These are phyloP conservation scores for Magnusiomyces paraingens DNA, from an alignment of 1,139 yeast genomes.

Conservation along the genomic window DNA sequence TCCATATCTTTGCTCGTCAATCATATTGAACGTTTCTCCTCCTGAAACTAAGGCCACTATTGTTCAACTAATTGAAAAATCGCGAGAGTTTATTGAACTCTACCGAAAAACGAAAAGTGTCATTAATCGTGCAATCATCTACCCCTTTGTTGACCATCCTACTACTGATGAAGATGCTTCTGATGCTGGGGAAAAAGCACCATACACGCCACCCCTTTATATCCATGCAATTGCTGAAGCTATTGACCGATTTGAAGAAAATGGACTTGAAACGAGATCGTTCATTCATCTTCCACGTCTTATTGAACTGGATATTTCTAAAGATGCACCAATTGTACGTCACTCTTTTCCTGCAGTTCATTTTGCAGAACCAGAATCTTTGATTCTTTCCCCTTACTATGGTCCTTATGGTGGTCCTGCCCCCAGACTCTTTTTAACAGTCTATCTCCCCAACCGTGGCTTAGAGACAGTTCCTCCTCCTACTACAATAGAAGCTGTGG, in stretches of 20 bases:
- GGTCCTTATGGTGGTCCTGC: conserved; percentile 23
- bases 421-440: conserved; percentile 60
- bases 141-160: conserved; percentile 10
- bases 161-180: conserved; percentile 24
- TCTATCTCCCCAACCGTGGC: conserved; percentile 47
- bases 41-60: conserved; percentile 8
- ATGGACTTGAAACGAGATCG: conserved; percentile 15
- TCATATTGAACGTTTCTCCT: conserved; percentile 11
- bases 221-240: conserved; percentile 51
- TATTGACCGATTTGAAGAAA: conserved; percentile 19
- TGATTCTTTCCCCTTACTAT: conserved; percentile 1
- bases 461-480: conserved; percentile 71
- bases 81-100: conserved; percentile 17
- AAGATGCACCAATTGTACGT: conserved; percentile 20
- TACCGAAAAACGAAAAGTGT: conserved; percentile 3
- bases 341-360: conserved; percentile 38
- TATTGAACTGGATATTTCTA: conserved; percentile 12
- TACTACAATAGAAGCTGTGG: conserved; percentile 50
- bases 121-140: neutral
- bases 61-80: conserved; percentile 17
- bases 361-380: conserved; percentile 25
- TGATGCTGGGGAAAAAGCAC: conserved; percentile 40
- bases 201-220: conserved; percentile 51
- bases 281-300: conserved; percentile 11
- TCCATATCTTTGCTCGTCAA: conserved; percentile 44